These are phyloP conservation scores for Luzula sylvatica DNA, from an alignment of 176 grass and related monocot genomes.

Conservation along the genomic window DNA sequence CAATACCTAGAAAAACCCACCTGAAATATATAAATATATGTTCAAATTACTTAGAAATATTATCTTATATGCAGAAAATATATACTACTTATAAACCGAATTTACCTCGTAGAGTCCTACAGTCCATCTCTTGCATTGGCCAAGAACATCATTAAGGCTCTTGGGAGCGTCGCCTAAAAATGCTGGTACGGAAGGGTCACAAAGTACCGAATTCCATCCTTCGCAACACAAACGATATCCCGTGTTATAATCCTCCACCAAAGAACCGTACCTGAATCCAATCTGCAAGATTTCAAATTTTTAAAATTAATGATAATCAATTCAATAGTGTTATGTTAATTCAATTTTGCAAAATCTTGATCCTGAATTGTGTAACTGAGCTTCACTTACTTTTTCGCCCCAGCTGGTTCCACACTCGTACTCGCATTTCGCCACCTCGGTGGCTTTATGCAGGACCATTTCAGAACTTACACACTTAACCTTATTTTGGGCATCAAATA, in stretches of 20 bases:
- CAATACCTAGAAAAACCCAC: slow-evolving; percentile 20
- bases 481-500: not conserved
- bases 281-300: slow-evolving; percentile 4
- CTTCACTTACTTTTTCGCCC: slow-evolving; percentile 23
- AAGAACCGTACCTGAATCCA: slow-evolving; percentile 34
- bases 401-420: slow-evolving; percentile 29
- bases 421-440: slow-evolving; percentile 11
- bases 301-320: not conserved
- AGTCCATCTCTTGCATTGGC: slow-evolving; percentile 30
- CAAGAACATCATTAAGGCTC: slow-evolving; percentile 27
- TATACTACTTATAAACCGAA: not conserved
- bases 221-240: slow-evolving; percentile 30
- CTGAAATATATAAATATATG: slow-evolving; percentile 6
- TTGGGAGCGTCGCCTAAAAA: slow-evolving; percentile 33
- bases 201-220: slow-evolving; percentile 31
- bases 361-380: too few relatives aligned
- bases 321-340: too few relatives aligned
- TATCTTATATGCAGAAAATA: too few relatives aligned
- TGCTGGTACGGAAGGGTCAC: slow-evolving; percentile 13
- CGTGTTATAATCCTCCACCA: slow-evolving; percentile 33
- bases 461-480: not conserved
- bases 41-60: not conserved
- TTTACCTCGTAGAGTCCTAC: slow-evolving; percentile 25
- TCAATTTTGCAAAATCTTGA: too few relatives aligned
- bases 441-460: not conserved